phyloP scores from a whole-genome alignment of 2,329 filamentous ascomycete genomes.

The Phialophora tarda region DNA sequence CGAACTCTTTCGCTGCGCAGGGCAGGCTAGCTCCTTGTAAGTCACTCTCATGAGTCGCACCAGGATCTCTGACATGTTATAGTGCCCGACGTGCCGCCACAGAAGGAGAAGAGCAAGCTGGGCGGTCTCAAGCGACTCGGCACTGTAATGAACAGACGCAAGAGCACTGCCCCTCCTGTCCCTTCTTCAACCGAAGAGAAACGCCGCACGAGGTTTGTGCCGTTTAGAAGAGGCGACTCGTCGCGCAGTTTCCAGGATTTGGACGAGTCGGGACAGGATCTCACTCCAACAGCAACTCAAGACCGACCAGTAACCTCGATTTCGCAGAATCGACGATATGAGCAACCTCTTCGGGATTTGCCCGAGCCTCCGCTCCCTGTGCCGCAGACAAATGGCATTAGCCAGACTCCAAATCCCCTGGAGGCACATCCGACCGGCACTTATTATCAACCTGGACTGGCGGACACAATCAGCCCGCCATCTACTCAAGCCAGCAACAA shows the following conservation, averaged over 20 bases:
- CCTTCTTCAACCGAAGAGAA: slow-evolving; percentile 46
- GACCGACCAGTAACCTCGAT: slow-evolving; percentile 27
- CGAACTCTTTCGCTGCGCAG: slow-evolving; percentile 50
- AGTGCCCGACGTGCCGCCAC: slow-evolving; percentile 46
- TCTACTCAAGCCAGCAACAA: slow-evolving; percentile 14
- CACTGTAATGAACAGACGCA: slow-evolving; percentile 55
- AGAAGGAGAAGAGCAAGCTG: slow-evolving; percentile 55
- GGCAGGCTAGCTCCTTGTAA: slow-evolving; percentile 47
- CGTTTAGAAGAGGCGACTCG: slow-evolving; percentile 51
- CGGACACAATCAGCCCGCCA: slow-evolving; percentile 19
- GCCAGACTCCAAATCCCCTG: slow-evolving; percentile 17
- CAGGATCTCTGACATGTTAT: slow-evolving; percentile 15
- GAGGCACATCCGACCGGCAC: slow-evolving; percentile 24
- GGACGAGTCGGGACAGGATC: slow-evolving; percentile 38
- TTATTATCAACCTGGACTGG: slow-evolving; percentile 24
- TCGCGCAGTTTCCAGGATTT: slow-evolving; percentile 44
- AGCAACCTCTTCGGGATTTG: slow-evolving; percentile 15
- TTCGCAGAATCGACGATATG: slow-evolving; percentile 29
- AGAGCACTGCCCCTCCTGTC: slow-evolving; percentile 49
- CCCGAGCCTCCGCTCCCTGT: slow-evolving; percentile 22
- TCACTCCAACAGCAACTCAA: slow-evolving; percentile 37
- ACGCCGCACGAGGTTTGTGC: slow-evolving; percentile 50
- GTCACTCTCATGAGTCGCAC: slow-evolving; percentile 26
- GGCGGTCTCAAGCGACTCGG: slow-evolving; percentile 54
- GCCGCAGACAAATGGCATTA: slow-evolving; percentile 28